Base-by-base conservation (phyloP, 2,329 filamentous ascomycete species). In the Colletotrichum trifolii region DNA sequence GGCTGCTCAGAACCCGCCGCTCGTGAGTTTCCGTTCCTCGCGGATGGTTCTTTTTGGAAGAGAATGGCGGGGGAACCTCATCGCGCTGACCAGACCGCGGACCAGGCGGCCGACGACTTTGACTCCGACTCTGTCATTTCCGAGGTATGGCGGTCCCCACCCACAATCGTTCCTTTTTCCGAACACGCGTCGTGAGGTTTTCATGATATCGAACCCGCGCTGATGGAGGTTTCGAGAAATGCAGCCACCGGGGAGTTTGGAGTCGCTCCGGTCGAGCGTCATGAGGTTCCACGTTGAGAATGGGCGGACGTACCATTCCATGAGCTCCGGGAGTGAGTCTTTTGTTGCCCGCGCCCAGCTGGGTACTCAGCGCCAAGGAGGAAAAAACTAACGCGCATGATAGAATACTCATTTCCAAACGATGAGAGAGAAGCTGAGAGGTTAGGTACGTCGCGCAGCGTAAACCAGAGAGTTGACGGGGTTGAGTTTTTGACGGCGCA, bases 351-450 rank as follows among this genome's bases (percentile, higher is more conserved):
- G 7, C 7, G 38, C n/a, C 11, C 11, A 13, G 6, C 12, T 2
- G 7, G 10, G 39, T 25, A 25, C 25, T 25, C 25, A 25, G 25
- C 25, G 25, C 25, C 25, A 25, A 2, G 25, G 25, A 17, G 25
- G 25, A 25, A 25, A 25, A 25, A 5, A 11, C 47, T 66, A 3
- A 50, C 43, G 13, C 5, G 12, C 4, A 2, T 9, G 4, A 10
- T 11, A 76, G 70, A 73, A 67, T 73, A 73, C 62, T 67, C 71
- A 3, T 64, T 73, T 4, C 70, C 70, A 4, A 73, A 72, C 49
- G 71, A 75, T 47, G 69, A 70, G 33, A 67, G 69, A 49, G 61
- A 76, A 54, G 73, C 75, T 54, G 73, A 75, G 11, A 72, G 73
- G 13, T 53, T 76, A 3, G 64, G 64, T 68, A n/a, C n/a, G 62